phyloP scores from a whole-genome alignment of 768 basidiomycete species.

The Glaciozyma antarctica region DNA sequence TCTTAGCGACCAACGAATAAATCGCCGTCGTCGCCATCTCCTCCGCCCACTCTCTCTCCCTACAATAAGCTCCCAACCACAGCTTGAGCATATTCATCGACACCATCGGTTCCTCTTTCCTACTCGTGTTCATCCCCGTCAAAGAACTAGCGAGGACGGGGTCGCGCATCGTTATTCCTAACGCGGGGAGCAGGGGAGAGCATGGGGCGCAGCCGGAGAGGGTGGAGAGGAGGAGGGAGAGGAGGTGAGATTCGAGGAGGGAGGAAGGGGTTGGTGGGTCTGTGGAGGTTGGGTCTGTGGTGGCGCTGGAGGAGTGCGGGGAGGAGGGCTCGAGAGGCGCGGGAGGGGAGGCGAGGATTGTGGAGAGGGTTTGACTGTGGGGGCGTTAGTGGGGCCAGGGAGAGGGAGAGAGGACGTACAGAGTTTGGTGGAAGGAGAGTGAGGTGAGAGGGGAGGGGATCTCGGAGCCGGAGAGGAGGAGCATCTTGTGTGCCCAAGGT shows the following conservation, averaged over 20 bases:
- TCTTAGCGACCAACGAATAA: conserved; percentile 14
- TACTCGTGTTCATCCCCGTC: background rate
- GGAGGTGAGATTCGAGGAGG: conserved; percentile 15
- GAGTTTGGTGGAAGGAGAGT: background rate
- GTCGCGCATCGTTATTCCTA: conserved; percentile 12
- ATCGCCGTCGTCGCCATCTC: conserved; percentile 23
- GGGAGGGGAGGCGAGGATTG: background rate
- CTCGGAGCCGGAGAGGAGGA: background rate
- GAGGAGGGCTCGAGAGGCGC: conserved; percentile 1
- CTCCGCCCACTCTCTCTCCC: conserved; percentile 15
- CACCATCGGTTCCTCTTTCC: conserved; percentile 5
- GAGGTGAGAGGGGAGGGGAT: background rate
- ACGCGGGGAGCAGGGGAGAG: background rate
- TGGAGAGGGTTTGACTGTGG: background rate
- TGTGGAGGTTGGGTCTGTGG: background rate
- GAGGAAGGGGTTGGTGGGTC: background rate
- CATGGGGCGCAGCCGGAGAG: background rate
- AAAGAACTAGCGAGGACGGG: background rate
- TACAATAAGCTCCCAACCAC: conserved; percentile 8
- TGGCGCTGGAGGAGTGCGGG: conserved; percentile 6
- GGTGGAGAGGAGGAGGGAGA: conserved; percentile 9
- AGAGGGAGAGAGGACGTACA: background rate
- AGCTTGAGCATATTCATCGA: conserved; percentile 11
- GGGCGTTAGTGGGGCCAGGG: background rate
- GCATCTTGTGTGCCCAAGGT: background rate